Evolutionary conservation across 1,284 basidiomycete species (phyloP).

Genomic region (Inonotus hispidus): DNA sequence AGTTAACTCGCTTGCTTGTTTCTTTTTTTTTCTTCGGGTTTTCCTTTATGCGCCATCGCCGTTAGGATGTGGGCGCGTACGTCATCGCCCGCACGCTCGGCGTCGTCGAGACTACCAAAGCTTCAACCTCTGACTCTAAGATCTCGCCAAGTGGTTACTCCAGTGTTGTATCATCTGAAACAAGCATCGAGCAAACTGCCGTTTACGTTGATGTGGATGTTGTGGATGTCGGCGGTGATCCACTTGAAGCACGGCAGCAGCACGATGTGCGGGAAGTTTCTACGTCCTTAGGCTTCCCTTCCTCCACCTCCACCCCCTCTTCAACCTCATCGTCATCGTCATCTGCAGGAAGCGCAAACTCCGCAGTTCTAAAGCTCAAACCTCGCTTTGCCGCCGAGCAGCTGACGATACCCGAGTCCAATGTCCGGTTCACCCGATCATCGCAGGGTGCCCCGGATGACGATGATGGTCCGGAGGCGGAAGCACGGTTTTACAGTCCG

Average conservation of each 20-base stretch:
- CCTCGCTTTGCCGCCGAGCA: background rate
- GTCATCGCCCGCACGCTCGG: constrained; percentile 77
- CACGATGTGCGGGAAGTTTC: no score
- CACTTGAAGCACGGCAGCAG: background rate
- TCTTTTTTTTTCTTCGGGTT: no score
- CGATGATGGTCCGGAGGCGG: constrained; percentile 22
- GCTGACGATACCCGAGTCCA: constrained; percentile 3
- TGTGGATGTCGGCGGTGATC: background rate
- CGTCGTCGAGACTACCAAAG: constrained; percentile 63
- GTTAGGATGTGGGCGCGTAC: constrained; percentile 73
- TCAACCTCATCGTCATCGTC: background rate
- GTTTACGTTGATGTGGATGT: no score
- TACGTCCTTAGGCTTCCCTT: background rate
- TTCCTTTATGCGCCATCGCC: no score
- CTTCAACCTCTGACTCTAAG: constrained; percentile 53
- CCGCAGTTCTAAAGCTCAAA: background rate
- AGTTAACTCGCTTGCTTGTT: background rate
- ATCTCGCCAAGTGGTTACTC: constrained; percentile 18
- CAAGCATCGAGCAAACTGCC: background rate
- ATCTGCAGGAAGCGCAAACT: background rate
- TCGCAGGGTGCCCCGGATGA: background rate
- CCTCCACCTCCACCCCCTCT: background rate
- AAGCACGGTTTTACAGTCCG: constrained; percentile 42
- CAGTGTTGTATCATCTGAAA: background rate
- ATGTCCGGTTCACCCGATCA: background rate